Evolutionary conservation across 192 early-diverging fungal species (phyloP), one percentile per base, ranked within the genome.

Genomic region (Oehlia diaphana): DNA sequence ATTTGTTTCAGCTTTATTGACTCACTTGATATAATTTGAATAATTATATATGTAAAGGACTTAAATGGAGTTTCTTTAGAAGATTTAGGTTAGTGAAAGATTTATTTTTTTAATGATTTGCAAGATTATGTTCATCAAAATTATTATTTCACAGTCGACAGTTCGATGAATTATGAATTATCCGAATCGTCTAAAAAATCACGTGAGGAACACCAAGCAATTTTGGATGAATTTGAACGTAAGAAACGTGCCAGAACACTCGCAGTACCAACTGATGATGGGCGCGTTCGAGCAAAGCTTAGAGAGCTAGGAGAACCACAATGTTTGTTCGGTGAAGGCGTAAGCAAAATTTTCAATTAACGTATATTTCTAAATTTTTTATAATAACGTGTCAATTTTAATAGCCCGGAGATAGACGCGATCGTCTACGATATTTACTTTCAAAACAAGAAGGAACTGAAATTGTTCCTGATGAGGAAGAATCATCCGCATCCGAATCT

Each of bases 281-380:
- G 81, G 16, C 85, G 90, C 61, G 96, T 99, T 21, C 83, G 94
- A 21, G 86, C 85, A 62, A 84, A 88, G 65, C 86, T 99, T 53
- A 86, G 95, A 63, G 92, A 95, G 63, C 82, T 92, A 47, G 91
- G 89, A 2, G 93, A 97, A 68, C 97, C 97, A 2, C 91, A 95
- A 80, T 97, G 95, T 69, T 83, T 97, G 0, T 99, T 99, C 83
- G 97, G 91, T 49, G 97, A 99, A 90, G 97, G 94, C 64, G 94
- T 94, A 91, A 81, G 88, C 74, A 2, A 12, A 12, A 12, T 37
- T 42, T 23, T 33, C 21, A 39, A 21, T 75, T 10, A n/a, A 16
- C 50, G 21, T 44, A 7, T 2, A 75, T 8, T 26, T 33, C 10
- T n/a, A 39, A 14, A 66, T 49, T 80, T 71, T 31, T 5, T 31